Evolutionary conservation across 768 basidiomycete species (phyloP).

Genomic region (Suillus discolor): DNA sequence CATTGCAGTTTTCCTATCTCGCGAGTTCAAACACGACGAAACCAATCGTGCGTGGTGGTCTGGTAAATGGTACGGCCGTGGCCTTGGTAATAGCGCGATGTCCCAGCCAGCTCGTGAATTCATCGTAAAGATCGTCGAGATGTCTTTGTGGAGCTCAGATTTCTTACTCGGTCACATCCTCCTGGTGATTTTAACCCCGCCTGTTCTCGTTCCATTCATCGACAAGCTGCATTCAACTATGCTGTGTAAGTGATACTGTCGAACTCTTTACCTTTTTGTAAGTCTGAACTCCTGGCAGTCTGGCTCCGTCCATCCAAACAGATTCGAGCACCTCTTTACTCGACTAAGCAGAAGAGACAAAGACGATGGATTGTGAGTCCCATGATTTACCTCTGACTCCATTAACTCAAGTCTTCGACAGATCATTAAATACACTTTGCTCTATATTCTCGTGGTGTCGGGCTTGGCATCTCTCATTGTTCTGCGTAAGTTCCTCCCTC

Average conservation of each 20-base stretch:
- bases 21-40: constrained; percentile 99
- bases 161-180: constrained; percentile 87
- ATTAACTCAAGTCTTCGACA: constrained; percentile 27
- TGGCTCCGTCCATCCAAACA: constrained; percentile 96
- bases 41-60: constrained; percentile 99
- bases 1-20: constrained; percentile 91
- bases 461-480: constrained; percentile 80
- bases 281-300: constrained; percentile 48
- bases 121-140: constrained; percentile 97
- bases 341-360: constrained; percentile 90
- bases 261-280: constrained; percentile 12
- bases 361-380: constrained; percentile 82
- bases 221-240: constrained; percentile 92
- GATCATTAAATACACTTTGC: constrained; percentile 83
- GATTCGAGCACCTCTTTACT: constrained; percentile 91
- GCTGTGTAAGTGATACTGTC: constrained; percentile 64
- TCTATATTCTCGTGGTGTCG: constrained; percentile 78
- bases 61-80: constrained; percentile 95
- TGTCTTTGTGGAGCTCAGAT: constrained; percentile 96
- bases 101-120: constrained; percentile 97
- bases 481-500: constrained; percentile 63
- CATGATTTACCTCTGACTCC: constrained; percentile 4
- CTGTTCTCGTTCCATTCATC: constrained; percentile 82
- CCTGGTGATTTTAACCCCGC: constrained; percentile 83
- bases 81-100: constrained; percentile 87